Percentiles rank a stretch among this genome's conserved stretches.
phyloP scores from a whole-genome alignment of 805 yeast species.

The Hanseniaspora pseudoguilliermondii region DNA sequence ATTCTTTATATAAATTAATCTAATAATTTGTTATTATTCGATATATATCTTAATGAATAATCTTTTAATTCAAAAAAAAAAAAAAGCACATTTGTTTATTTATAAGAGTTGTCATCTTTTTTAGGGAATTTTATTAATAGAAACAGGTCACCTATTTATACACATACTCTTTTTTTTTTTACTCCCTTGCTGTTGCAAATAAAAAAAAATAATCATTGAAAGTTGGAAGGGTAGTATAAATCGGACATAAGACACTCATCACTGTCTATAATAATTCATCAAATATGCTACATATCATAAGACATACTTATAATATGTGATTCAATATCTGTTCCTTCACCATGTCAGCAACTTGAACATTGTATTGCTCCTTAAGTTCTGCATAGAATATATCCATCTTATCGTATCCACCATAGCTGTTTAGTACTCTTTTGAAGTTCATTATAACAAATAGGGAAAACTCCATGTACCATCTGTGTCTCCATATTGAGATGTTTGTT shows the following conservation, averaged over 20 bases:
- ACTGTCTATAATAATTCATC: neutral
- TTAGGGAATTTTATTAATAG: neutral
- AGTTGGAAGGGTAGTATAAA: neutral
- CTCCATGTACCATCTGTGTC: slow-evolving; percentile 93
- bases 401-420: slow-evolving; percentile 64
- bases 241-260: neutral
- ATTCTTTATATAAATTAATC: too few species aligned
- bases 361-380: slow-evolving; percentile 8
- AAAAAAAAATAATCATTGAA: neutral
- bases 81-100: too few species aligned
- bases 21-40: too few species aligned
- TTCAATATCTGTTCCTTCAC: neutral
- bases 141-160: neutral
- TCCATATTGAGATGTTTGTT: slow-evolving; percentile 86
- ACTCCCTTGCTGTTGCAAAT: neutral
- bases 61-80: too few species aligned
- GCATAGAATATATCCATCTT: slow-evolving; percentile 40
- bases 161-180: neutral
- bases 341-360: neutral
- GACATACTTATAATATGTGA: neutral
- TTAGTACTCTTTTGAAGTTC: slow-evolving; percentile 41
- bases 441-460: slow-evolving; percentile 59
- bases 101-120: too few species aligned
- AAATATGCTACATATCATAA: too few species aligned
- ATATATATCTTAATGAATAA: too few species aligned